A percentile compares a stretch with the other conserved stretches of the same genome.
These are phyloP conservation scores for Penicillium sp. DNA, from an alignment of 2,329 filamentous ascomycete genomes.

Conservation along the genomic window DNA sequence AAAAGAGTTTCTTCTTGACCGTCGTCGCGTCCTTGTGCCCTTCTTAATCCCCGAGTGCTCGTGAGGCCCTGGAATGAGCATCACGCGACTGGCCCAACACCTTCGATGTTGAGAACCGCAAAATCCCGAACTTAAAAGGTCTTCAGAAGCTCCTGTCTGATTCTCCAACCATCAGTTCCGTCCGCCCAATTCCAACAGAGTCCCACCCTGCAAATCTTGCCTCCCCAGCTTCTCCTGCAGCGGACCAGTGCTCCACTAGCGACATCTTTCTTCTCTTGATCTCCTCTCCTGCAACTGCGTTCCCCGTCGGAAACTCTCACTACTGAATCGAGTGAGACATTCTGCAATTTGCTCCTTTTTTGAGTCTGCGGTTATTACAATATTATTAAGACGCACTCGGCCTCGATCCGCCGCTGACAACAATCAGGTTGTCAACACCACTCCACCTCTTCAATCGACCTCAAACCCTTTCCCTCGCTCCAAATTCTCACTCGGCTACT, in stretches of 20 bases:
- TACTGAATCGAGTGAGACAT: neutral
- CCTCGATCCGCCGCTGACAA: neutral
- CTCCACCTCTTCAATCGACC: neutral
- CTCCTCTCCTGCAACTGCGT: slow-evolving; percentile 9
- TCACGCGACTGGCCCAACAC: neutral
- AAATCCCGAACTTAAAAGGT: neutral
- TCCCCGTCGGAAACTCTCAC: neutral
- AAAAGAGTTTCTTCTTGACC: neutral
- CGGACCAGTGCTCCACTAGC: slow-evolving; percentile 11
- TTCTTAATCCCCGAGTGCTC: neutral
- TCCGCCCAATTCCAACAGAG: neutral
- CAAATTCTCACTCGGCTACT: neutral
- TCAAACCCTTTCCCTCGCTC: neutral
- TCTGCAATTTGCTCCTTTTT: neutral
- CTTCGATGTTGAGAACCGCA: neutral
- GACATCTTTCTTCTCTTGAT: slow-evolving; percentile 23
- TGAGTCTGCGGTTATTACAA: neutral
- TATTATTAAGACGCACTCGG: neutral
- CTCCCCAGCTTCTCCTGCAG: slow-evolving; percentile 10
- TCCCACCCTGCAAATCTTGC: slow-evolving; percentile 12
- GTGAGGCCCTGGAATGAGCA: neutral
- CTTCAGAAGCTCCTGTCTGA: neutral
- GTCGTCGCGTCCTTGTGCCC: neutral
- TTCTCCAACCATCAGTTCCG: neutral
- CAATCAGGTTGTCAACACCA: neutral